These are phyloP conservation scores for Clarireedia homoeocarpa DNA, from an alignment of 2,329 filamentous ascomycete species.

Conservation along the genomic window DNA sequence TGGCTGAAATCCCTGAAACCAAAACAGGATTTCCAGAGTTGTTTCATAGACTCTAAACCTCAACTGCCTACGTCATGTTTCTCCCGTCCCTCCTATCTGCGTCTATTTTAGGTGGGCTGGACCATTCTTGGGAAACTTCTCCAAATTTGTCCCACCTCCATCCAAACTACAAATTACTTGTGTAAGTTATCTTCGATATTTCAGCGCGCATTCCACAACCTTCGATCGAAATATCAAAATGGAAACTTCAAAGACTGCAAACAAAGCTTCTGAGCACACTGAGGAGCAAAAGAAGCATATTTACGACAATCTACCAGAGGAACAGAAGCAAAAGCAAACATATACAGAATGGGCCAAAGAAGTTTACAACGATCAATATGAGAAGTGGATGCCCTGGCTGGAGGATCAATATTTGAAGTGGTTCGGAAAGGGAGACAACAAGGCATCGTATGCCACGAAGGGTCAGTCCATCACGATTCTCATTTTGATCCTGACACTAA, in stretches of 20 bases:
- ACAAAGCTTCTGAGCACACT: constrained; percentile 7
- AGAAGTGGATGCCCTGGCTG: constrained; percentile 69
- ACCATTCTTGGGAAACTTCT: no score
- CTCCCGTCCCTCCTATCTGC: no score
- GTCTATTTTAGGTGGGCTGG: no score
- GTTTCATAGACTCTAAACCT: not conserved
- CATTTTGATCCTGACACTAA: not conserved
- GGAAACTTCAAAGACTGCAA: not conserved
- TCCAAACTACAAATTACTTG: no score
- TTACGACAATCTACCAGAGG: constrained; percentile 15
- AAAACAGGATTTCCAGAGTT: constrained; percentile 4
- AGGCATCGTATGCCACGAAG: constrained; percentile 63
- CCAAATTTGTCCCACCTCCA: no score
- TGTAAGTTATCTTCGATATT: no score
- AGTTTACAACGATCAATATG: constrained; percentile 65
- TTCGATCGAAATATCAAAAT: not conserved
- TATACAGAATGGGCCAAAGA: constrained; percentile 48
- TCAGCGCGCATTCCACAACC: no score
- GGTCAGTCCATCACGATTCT: constrained; percentile 36
- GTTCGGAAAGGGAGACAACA: constrained; percentile 67
- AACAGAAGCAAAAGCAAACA: constrained; percentile 19
- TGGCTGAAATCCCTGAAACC: not conserved
- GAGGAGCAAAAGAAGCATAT: constrained; percentile 17
- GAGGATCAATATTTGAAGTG: constrained; percentile 65
- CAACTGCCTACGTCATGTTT: not conserved